A percentile compares a stretch with the other conserved stretches of the same genome.
Conservation (phyloP, 345 rosid species). For the Acer yangbiense region DNA sequence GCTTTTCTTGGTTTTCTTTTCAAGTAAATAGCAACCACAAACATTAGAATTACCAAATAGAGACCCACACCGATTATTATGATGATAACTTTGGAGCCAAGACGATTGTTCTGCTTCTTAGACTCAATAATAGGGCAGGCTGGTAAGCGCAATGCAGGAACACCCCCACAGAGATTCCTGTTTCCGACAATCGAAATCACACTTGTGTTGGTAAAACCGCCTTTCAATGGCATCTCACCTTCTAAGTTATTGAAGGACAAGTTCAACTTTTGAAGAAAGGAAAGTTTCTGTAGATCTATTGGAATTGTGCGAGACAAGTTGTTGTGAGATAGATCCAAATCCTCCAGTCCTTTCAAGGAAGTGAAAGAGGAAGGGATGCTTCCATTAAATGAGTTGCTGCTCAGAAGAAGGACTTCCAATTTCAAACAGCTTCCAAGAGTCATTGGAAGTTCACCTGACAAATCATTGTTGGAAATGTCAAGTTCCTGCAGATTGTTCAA, state of each 20-base stretch:
- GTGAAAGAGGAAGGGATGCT: constrained; percentile 35
- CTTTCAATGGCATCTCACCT: constrained; percentile 39
- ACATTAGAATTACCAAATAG: background rate
- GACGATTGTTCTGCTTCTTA: background rate
- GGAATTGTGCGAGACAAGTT: constrained; percentile 35
- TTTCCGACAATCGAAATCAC: constrained; percentile 33
- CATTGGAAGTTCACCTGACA: constrained; percentile 38
- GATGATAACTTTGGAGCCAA: background rate
- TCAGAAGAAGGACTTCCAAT: constrained; percentile 24
- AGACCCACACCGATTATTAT: background rate
- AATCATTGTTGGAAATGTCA: constrained; percentile 21
- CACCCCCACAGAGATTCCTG: constrained; percentile 39
- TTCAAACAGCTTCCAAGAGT: constrained; percentile 27
- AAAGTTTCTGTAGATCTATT: background rate
- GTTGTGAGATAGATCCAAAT: constrained; percentile 42
- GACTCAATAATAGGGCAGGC: constrained; percentile 9
- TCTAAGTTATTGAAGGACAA: constrained; percentile 45
- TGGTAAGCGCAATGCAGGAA: constrained; percentile 10
- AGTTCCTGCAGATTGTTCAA: constrained; percentile 6
- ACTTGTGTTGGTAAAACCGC: constrained; percentile 41
- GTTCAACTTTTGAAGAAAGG: constrained; percentile 16
- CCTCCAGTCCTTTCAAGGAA: constrained; percentile 22
- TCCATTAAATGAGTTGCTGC: constrained; percentile 31
- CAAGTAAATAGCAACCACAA: background rate
- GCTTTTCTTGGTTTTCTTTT: constrained; percentile 9